A percentile compares a stretch with the other conserved stretches of the same genome.
Conservation (phyloP, 2,329 filamentous ascomycete genomes). For the Ophiognomonia clavigignenti-juglandacearum region DNA sequence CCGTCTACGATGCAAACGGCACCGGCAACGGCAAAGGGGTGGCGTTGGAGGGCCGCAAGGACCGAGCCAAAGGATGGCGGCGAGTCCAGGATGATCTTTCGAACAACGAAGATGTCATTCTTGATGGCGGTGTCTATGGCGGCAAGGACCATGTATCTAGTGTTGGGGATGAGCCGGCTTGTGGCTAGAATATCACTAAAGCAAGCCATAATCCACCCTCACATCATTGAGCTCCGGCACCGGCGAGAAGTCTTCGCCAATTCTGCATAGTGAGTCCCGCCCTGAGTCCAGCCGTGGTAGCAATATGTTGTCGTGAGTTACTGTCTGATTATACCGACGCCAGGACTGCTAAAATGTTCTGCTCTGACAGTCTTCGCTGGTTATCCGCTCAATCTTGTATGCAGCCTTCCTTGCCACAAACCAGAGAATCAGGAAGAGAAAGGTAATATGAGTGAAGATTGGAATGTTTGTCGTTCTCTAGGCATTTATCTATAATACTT, state of each 20-base stretch:
- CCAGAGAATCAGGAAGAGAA: too few species aligned
- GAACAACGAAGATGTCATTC: slow-evolving; percentile 54
- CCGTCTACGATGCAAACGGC: slow-evolving; percentile 51
- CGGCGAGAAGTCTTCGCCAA: too few species aligned
- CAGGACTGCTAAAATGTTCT: too few species aligned
- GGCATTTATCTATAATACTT: slow-evolving; percentile 16
- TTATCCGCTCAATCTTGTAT: too few species aligned
- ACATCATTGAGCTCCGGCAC: too few species aligned
- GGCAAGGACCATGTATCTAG: slow-evolving; percentile 20
- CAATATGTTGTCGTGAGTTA: too few species aligned
- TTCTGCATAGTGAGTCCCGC: too few species aligned
- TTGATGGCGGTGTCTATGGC: slow-evolving; percentile 52
- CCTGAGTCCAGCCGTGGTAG: too few species aligned
- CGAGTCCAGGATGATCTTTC: slow-evolving; percentile 57
- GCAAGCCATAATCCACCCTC: background rate
- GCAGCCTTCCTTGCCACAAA: too few species aligned
- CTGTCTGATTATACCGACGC: too few species aligned
- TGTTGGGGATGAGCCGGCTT: slow-evolving; percentile 33
- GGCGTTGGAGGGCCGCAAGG: slow-evolving; percentile 36
- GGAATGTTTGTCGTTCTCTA: background rate
- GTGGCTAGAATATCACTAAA: slow-evolving; percentile 24
- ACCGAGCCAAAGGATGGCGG: slow-evolving; percentile 46
- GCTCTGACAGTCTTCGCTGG: too few species aligned
- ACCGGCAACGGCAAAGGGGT: slow-evolving; percentile 44
- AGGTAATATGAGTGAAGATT: too few species aligned